These are phyloP conservation scores for Cutaneotrichosporon sp. DNA, from an alignment of 1,284 basidiomycete genomes.

Conservation along the genomic window DNA sequence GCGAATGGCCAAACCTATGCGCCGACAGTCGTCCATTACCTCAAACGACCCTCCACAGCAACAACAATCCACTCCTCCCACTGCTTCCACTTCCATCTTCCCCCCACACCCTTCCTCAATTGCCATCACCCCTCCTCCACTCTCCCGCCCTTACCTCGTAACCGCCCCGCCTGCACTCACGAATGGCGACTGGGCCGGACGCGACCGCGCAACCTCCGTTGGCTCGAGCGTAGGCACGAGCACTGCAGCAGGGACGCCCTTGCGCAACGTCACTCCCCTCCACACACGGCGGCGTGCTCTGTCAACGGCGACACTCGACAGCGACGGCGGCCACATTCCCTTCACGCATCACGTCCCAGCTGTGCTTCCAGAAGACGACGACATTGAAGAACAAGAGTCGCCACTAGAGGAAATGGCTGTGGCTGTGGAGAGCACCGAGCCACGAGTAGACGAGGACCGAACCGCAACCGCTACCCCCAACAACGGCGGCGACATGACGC, in stretches of 20 bases:
- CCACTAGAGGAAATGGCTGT: neutral
- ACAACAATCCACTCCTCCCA: neutral
- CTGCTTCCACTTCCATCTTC: neutral
- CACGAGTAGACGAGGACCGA: neutral
- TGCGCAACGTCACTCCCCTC: constrained; percentile 14
- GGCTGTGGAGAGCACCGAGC: neutral
- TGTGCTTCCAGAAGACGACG: constrained; percentile 4
- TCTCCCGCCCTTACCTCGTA: constrained; percentile 32
- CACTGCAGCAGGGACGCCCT: neutral
- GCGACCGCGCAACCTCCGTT: constrained; percentile 22
- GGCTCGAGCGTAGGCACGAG: constrained; percentile 7
- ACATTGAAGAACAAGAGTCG: neutral
- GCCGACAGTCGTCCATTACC: constrained; percentile 7
- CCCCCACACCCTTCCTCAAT: neutral
- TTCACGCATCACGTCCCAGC: constrained; percentile 41
- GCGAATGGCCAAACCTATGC: constrained; percentile 24
- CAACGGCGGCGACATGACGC: constrained; percentile 2
- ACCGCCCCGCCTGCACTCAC: constrained; percentile 44
- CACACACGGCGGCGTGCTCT: constrained; percentile 7
- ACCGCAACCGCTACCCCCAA: constrained; percentile 1
- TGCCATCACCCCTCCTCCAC: neutral
- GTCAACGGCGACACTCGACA: constrained; percentile 8
- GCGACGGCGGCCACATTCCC: constrained; percentile 39
- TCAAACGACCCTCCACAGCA: constrained; percentile 9
- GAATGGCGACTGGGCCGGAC: constrained; percentile 20